These are phyloP conservation scores for Zymoseptoria ardabiliae DNA, from an alignment of 2,329 filamentous ascomycete species.

Conservation along the genomic window DNA sequence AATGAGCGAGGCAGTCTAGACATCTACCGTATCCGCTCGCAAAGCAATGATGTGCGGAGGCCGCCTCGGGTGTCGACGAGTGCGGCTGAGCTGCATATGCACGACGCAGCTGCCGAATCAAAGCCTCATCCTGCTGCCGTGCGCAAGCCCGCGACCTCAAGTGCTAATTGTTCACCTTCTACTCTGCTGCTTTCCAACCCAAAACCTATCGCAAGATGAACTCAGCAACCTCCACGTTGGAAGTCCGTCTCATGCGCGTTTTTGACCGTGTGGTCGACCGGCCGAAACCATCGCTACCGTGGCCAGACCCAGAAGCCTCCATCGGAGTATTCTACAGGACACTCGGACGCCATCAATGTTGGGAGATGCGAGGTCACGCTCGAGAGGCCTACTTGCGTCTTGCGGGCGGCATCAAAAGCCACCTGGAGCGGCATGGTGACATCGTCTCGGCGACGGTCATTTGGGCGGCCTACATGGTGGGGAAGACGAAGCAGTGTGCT, in stretches of 20 bases:
- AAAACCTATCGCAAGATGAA: background rate
- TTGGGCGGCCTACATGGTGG: constrained; percentile 7
- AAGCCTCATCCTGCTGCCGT: background rate
- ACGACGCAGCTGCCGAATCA: background rate
- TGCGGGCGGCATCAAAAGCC: constrained; percentile 4
- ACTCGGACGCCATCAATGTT: constrained; percentile 4
- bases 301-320: constrained; percentile 4
- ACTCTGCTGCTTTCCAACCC: background rate
- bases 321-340: background rate
- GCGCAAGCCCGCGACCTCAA: no score
- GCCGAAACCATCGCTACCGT: background rate
- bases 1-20: no score
- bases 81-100: background rate
- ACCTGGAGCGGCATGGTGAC: constrained; percentile 5
- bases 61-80: background rate
- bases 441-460: constrained; percentile 1
- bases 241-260: background rate
- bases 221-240: constrained; percentile 1
- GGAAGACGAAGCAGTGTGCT: constrained; percentile 1
- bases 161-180: background rate
- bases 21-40: no score
- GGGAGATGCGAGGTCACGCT: constrained; percentile 4
- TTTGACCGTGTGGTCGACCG: background rate
- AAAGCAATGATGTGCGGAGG: background rate
- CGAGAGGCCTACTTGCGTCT: constrained; percentile 1